Evolutionary conservation across 73 alveolate genomes (phyloP).

Genomic region (Loxodes magnus): DNA sequence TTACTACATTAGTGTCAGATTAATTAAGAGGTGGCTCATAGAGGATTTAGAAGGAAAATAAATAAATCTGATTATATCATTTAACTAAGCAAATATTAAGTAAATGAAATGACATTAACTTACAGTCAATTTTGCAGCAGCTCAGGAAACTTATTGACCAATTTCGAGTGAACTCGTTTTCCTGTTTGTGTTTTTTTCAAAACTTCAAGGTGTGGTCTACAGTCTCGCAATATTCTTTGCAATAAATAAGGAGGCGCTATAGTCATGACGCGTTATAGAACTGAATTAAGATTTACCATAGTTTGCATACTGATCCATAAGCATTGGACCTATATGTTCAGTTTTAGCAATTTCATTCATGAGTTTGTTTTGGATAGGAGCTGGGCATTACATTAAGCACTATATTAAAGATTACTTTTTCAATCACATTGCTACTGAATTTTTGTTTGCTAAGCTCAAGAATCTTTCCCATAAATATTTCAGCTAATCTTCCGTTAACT

Average conservation of each 20-base stretch:
- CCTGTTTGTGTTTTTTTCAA: neutral
- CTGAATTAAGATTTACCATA: neutral
- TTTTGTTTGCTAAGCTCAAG: constrained; percentile 40
- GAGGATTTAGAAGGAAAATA: no score
- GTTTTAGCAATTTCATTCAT: neutral
- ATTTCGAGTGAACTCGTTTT: neutral
- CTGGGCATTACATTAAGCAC: neutral
- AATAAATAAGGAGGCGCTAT: neutral
- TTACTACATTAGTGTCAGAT: no score
- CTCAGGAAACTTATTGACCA: neutral
- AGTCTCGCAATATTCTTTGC: neutral
- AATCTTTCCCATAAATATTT: constrained; percentile 7
- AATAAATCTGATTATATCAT: no score
- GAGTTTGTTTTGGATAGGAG: neutral
- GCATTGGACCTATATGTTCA: neutral
- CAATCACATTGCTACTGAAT: constrained; percentile 50
- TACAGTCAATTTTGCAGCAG: no score
- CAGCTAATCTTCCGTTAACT: neutral
- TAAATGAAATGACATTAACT: no score
- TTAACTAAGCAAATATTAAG: no score
- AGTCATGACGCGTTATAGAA: neutral
- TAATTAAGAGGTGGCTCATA: no score
- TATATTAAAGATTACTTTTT: no score
- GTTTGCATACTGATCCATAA: neutral
- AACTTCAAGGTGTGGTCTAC: neutral